These are phyloP conservation scores for Fraxinus baroniana DNA, from an alignment of 305 asterid genomes.

Conservation along the genomic window DNA sequence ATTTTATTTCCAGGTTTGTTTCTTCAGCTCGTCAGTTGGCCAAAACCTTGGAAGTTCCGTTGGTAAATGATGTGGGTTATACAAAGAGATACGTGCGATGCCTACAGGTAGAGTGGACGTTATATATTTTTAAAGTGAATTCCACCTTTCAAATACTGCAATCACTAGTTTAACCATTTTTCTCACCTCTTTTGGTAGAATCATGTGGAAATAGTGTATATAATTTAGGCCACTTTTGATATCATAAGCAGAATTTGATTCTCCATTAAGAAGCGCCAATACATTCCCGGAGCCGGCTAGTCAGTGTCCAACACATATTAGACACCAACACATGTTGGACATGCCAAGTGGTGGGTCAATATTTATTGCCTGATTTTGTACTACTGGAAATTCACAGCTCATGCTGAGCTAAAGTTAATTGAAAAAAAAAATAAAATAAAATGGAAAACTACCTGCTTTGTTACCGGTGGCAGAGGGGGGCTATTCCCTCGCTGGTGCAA, in stretches of 20 bases:
- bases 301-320: not conserved
- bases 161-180: constrained; percentile 13
- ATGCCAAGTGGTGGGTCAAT: not conserved
- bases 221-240: not conserved
- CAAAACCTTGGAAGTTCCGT: constrained; percentile 94
- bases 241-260: constrained; percentile 4
- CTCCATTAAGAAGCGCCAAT: not conserved
- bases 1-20: constrained; percentile 60
- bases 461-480: not conserved
- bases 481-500: not conserved
- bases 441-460: not conserved
- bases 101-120: constrained; percentile 64
- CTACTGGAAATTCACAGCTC: not conserved
- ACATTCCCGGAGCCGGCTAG: not conserved
- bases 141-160: constrained; percentile 16
- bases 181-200: constrained; percentile 3
- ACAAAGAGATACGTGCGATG: constrained; percentile 95
- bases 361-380: not conserved
- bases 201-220: not conserved
- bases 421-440: not conserved
- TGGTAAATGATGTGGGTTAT: constrained; percentile 95
- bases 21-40: constrained; percentile 96
- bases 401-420: not conserved
- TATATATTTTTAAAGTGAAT: not conserved
- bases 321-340: not conserved